Conservation (phyloP, 495 filamentous ascomycete genomes). For the Sphaerosporella brunnea region DNA sequence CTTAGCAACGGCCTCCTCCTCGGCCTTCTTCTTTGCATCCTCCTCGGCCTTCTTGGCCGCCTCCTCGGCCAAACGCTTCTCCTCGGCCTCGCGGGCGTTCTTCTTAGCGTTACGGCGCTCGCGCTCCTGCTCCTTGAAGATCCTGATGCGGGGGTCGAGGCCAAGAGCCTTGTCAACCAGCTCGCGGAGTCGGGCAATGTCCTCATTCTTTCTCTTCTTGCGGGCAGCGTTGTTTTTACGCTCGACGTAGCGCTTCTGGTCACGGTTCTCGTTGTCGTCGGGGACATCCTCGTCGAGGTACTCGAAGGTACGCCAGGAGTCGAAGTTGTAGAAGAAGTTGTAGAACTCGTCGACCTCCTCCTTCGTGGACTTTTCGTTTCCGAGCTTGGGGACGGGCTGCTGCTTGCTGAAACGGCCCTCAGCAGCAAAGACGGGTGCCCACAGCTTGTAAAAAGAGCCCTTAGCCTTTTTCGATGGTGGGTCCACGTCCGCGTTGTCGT, state of each 20-base stretch:
- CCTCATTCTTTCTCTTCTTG: conserved; percentile 98
- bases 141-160: conserved; percentile 87
- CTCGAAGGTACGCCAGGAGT: conserved; percentile 94
- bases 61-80: conserved; percentile 66
- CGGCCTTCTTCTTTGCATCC: conserved; percentile 55
- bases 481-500: conserved; percentile 80
- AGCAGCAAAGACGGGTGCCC: conserved; percentile 67
- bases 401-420: conserved; percentile 83
- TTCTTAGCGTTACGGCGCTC: conserved; percentile 88
- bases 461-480: conserved; percentile 82
- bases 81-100: conserved; percentile 76
- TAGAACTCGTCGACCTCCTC: conserved; percentile 89
- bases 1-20: conserved; percentile 73
- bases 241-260: conserved; percentile 95
- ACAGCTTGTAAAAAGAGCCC: conserved; percentile 87
- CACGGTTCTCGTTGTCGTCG: conserved; percentile 94
- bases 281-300: conserved; percentile 98
- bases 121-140: conserved; percentile 76
- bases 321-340: conserved; percentile 99
- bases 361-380: conserved; percentile 67
- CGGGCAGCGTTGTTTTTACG: conserved; percentile 94
- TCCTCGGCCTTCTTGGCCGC: conserved; percentile 58
- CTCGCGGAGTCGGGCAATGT: conserved; percentile 72
- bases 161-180: conserved; percentile 70
- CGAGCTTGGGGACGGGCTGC: conserved; percentile 70